A percentile compares a stretch with the other conserved stretches of the same genome.
phyloP scores from a whole-genome alignment of 2,329 filamentous ascomycete species.

The Hypoxylon sp. region DNA sequence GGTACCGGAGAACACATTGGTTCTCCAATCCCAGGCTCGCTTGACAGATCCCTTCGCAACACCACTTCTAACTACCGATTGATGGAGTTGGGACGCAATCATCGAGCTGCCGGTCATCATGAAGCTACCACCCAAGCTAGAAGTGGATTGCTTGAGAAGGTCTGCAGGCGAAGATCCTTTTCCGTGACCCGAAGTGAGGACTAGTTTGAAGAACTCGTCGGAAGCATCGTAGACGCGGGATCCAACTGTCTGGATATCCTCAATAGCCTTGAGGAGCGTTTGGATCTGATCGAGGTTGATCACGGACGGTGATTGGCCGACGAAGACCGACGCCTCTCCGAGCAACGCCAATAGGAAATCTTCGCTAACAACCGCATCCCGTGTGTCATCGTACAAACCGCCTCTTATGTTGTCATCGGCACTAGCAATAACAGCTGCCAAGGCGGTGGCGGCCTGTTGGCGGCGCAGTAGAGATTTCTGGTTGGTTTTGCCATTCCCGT shows the following conservation, averaged over 20 bases:
- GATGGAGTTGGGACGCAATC: slow-evolving; percentile 69
- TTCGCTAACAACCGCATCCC: slow-evolving; percentile 85
- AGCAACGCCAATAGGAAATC: slow-evolving; percentile 86
- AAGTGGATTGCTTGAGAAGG: slow-evolving; percentile 64
- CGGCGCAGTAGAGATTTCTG: slow-evolving; percentile 66
- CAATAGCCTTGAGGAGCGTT: slow-evolving; percentile 66
- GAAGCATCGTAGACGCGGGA: slow-evolving; percentile 76
- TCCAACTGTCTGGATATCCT: slow-evolving; percentile 75
- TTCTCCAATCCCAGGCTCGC: slow-evolving; percentile 77
- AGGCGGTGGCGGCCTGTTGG: slow-evolving; percentile 73
- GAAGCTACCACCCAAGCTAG: slow-evolving; percentile 65
- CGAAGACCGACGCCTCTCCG: slow-evolving; percentile 82
- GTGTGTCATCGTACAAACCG: slow-evolving; percentile 82
- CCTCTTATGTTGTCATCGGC: slow-evolving; percentile 91
- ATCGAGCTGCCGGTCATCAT: slow-evolving; percentile 78
- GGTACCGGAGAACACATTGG: slow-evolving; percentile 62
- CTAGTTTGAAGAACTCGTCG: slow-evolving; percentile 80
- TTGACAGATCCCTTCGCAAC: slow-evolving; percentile 55
- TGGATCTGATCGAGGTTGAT: slow-evolving; percentile 78
- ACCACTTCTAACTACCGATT: slow-evolving; percentile 57
- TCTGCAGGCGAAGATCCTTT: slow-evolving; percentile 71
- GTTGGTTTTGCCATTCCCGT: slow-evolving; percentile 58
- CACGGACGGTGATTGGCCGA: slow-evolving; percentile 64
- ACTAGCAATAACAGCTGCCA: slow-evolving; percentile 85
- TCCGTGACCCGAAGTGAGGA: slow-evolving; percentile 74